Base-by-base conservation (phyloP, 225 moss, liverwort and hornwort genomes). In the Polytrichum commune region DNA sequence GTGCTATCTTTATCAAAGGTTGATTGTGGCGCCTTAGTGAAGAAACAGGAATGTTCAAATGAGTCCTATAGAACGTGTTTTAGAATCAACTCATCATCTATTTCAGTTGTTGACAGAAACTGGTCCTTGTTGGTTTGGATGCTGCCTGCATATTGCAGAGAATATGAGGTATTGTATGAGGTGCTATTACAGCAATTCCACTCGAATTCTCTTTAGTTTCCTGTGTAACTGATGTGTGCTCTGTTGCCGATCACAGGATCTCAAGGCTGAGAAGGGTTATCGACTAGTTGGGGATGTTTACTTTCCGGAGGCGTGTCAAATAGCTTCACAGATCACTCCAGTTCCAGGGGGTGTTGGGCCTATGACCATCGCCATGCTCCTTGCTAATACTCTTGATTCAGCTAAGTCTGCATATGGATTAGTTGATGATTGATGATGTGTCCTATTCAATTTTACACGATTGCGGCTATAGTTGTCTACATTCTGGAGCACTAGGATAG, bases 281-380 rank as follows among this genome's bases (percentile, higher is more conserved):
- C 90, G 93, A 73, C 73, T 96, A 29, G 93, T 92, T 54, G 93
- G 96, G 77, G 96, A 96, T 79, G 93, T 93, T 53, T 96, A 90
- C 65, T 96, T 83, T 27, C 56, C 79, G 46, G 96, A 92, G 69
- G 91, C 69, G 27, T 83, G 85, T 60, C 81, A 78, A 81, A 74
- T 96, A 8, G 96, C 96, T 28, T 96, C 96, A 29, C 85, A 85
- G 63, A 93, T 96, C 66, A 96, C 93, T 64, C 96, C 96, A 53
- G 96, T 93, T 71, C 96, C 93, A 4, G 96, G 96, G 53, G 96
- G 96, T 58, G 96, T 96, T 5, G 93, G 96, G 20, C 96, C 93
- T 16, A 90, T 93, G 93, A 96, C 96, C 24, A 96, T 96, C 64
- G 95, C 95, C 19, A 96, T 96, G 96, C 89, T 96, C 60, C 83